Evolutionary conservation across 2,329 filamentous ascomycete species (phyloP).

Genomic region (Fusarium sublunatum): DNA sequence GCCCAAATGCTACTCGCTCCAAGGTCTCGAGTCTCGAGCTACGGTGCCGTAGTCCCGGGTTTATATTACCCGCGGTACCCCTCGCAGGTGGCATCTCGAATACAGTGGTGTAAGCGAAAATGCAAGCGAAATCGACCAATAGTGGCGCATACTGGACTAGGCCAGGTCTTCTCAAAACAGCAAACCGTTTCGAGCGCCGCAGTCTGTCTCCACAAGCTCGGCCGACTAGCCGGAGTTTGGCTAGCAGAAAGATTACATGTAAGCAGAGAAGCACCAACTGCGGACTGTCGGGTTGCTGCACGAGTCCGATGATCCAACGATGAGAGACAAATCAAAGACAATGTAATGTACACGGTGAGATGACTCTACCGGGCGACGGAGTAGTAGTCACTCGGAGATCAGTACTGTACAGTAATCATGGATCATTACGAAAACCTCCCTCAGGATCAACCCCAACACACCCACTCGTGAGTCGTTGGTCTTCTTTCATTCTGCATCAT

Average conservation of each 20-base stretch:
- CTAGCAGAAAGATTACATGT: conserved; percentile 5
- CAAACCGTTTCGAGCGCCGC: conserved; percentile 40
- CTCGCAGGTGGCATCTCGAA: neutral
- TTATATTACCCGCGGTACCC: conserved; percentile 18
- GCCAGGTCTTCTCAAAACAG: conserved; percentile 32
- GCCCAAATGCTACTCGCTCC: neutral
- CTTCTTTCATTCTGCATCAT: neutral
- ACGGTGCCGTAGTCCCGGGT: conserved; percentile 32
- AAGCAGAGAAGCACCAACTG: conserved; percentile 17
- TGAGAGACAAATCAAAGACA: conserved; percentile 20
- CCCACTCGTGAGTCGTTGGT: neutral
- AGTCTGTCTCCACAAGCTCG: conserved; percentile 21
- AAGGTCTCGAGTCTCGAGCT: neutral
- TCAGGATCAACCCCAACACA: neutral
- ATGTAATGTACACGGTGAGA: conserved; percentile 12
- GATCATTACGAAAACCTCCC: neutral
- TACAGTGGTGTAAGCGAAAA: neutral
- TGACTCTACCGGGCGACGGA: conserved; percentile 30
- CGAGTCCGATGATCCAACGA: conserved; percentile 35
- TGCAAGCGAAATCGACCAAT: conserved; percentile 16
- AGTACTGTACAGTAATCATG: neutral
- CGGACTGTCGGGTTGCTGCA: conserved; percentile 40
- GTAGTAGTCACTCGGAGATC: conserved; percentile 3
- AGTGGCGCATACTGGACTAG: conserved; percentile 2
- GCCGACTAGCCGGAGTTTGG: conserved; percentile 10